phyloP scores from a whole-genome alignment of 2,329 filamentous ascomycete species.

The Aspergillus thermomutatus region DNA sequence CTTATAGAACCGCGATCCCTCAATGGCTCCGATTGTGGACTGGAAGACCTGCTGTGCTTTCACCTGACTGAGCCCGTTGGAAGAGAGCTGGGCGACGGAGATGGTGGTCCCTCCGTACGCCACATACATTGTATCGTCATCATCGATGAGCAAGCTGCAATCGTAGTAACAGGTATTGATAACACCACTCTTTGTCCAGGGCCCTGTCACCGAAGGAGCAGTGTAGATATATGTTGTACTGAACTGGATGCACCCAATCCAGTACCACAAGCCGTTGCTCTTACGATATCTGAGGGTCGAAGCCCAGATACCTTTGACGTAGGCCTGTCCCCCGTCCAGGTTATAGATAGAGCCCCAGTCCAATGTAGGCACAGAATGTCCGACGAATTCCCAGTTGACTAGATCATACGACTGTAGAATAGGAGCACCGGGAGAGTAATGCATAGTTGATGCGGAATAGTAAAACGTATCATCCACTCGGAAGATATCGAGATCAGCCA shows the following conservation, averaged over 20 bases:
- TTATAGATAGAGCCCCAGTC: constrained; percentile 51
- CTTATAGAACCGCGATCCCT: constrained; percentile 58
- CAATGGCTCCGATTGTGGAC: constrained; percentile 39
- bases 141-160: constrained; percentile 55
- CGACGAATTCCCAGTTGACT: constrained; percentile 48
- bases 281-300: constrained; percentile 52
- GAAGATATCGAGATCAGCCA: constrained; percentile 55
- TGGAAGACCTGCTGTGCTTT: constrained; percentile 46
- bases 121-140: constrained; percentile 59
- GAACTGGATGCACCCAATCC: constrained; percentile 55
- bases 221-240: constrained; percentile 55
- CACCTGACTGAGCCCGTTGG: constrained; percentile 47
- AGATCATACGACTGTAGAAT: constrained; percentile 56
- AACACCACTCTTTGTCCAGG: constrained; percentile 41
- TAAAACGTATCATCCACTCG: constrained; percentile 51
- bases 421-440: constrained; percentile 56
- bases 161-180: constrained; percentile 56
- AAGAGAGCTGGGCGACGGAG: constrained; percentile 50
- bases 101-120: constrained; percentile 52
- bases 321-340: constrained; percentile 44
- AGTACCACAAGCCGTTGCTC: constrained; percentile 52
- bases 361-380: constrained; percentile 46
- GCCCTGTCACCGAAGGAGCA: constrained; percentile 39
- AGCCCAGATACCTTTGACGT: constrained; percentile 56
- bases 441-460: constrained; percentile 55